A percentile compares a stretch with the other conserved stretches of the same genome.
Conservation (phyloP, 371 early-diverging fungal species). For the Zychaea mexicana region DNA sequence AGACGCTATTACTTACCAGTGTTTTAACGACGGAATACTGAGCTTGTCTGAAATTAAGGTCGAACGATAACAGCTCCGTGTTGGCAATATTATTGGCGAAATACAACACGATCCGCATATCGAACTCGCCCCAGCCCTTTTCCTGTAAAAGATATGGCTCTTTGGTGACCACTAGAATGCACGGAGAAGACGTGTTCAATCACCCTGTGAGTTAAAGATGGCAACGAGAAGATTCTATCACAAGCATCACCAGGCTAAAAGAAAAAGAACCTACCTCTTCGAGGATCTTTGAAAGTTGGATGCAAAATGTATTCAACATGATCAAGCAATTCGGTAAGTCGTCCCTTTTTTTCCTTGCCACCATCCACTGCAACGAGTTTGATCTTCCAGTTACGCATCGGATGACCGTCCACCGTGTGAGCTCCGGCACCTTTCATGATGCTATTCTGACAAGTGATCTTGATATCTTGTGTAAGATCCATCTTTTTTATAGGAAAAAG, state of each 20-base stretch:
- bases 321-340: slow-evolving; percentile 55
- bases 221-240: too few relatives aligned
- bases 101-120: slow-evolving; percentile 60
- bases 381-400: slow-evolving; percentile 64
- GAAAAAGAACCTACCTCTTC: slow-evolving; percentile 61
- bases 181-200: neutral
- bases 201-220: neutral
- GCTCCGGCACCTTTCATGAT: slow-evolving; percentile 28
- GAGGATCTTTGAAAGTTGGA: slow-evolving; percentile 66
- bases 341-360: slow-evolving; percentile 50
- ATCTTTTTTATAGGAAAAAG: too few relatives aligned
- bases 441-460: slow-evolving; percentile 40
- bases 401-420: slow-evolving; percentile 48
- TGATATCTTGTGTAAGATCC: slow-evolving; percentile 33
- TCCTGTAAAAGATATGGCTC: slow-evolving; percentile 58
- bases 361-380: slow-evolving; percentile 48
- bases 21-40: slow-evolving; percentile 52
- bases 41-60: slow-evolving; percentile 60
- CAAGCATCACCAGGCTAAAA: too few relatives aligned
- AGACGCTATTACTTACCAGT: slow-evolving; percentile 34
- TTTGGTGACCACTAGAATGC: slow-evolving; percentile 54
- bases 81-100: slow-evolving; percentile 51
- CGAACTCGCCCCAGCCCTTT: slow-evolving; percentile 76
- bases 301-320: slow-evolving; percentile 77
- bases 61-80: slow-evolving; percentile 52